Evolutionary conservation across 169 alveolate genomes (phyloP).

Genomic region (Ichthyophthirius multifiliis): DNA sequence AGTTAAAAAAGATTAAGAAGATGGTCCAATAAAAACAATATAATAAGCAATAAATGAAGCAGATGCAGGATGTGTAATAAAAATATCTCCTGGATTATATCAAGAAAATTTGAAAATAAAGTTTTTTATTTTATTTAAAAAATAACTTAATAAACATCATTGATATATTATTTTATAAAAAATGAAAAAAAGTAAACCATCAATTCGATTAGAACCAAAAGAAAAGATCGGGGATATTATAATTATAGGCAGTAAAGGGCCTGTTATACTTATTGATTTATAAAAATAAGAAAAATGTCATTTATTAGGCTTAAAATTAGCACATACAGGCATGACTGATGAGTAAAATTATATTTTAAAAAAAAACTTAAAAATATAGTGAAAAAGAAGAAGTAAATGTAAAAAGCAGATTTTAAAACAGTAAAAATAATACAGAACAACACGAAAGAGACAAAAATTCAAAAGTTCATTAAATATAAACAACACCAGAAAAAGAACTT

Average conservation of each 20-base stretch:
- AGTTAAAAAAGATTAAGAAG: conserved; percentile 26
- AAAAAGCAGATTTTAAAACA: neutral
- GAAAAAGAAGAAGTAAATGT: conserved; percentile 43
- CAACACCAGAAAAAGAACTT: neutral
- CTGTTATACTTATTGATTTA: conserved; percentile 38
- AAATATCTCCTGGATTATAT: conserved; percentile 56
- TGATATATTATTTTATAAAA: neutral
- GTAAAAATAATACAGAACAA: conserved; percentile 1
- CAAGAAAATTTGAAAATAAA: conserved; percentile 37
- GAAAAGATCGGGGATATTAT: conserved; percentile 51
- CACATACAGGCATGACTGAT: conserved; percentile 41
- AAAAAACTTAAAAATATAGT: neutral
- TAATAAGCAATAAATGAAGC: conserved; percentile 67
- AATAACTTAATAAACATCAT: neutral
- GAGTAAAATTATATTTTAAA: neutral
- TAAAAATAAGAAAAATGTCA: conserved; percentile 42
- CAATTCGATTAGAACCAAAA: conserved; percentile 30
- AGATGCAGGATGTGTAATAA: conserved; percentile 63
- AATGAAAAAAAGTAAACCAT: conserved; percentile 6
- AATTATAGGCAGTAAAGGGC: conserved; percentile 12
- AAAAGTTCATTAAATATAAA: neutral
- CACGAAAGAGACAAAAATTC: neutral
- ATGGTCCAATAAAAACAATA: conserved; percentile 54
- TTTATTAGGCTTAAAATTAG: conserved; percentile 48
- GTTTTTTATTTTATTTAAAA: neutral